Conservation (phyloP, 768 basidiomycete species). For the Termitomyces sp. region DNA sequence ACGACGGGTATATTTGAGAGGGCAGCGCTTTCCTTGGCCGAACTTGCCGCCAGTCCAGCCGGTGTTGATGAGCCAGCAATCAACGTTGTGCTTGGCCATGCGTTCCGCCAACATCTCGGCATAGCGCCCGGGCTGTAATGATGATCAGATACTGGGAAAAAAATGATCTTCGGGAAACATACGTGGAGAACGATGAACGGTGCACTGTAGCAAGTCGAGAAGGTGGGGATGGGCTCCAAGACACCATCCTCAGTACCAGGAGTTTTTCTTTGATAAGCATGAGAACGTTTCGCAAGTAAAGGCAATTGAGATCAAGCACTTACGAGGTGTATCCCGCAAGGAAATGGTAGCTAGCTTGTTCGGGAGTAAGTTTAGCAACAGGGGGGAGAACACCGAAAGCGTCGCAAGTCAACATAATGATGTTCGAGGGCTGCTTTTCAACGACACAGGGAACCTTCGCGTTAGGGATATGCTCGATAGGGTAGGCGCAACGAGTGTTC, state of each 20-base stretch:
- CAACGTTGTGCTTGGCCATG: conserved; percentile 83
- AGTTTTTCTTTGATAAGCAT: conserved; percentile 63
- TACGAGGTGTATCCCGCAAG: conserved; percentile 93
- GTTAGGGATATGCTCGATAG: conserved; percentile 95
- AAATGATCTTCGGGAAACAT: conserved; percentile 19
- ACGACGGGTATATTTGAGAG: conserved; percentile 90
- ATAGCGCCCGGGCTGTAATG: conserved; percentile 78
- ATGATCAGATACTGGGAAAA: neutral
- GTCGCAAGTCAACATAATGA: conserved; percentile 97
- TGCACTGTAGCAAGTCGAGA: conserved; percentile 98
- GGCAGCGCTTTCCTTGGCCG: conserved; percentile 89
- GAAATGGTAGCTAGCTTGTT: conserved; percentile 98
- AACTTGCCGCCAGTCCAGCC: conserved; percentile 96
- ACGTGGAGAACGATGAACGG: conserved; percentile 99
- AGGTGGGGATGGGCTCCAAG: conserved; percentile 96
- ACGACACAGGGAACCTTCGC: conserved; percentile 91
- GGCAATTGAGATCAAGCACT: conserved; percentile 20
- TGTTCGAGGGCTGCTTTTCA: conserved; percentile 85
- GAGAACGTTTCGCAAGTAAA: neutral
- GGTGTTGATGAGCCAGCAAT: conserved; percentile 99
- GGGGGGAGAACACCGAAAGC: conserved; percentile 98
- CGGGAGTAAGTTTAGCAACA: conserved; percentile 85
- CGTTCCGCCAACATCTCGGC: conserved; percentile 95
- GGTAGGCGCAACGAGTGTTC: conserved; percentile 99
- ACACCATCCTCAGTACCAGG: conserved; percentile 99